Percentiles rank a stretch among this genome's conserved stretches.
These are phyloP conservation scores for Scedosporium minutisporum DNA, from an alignment of 2,329 filamentous ascomycete genomes.

Conservation along the genomic window DNA sequence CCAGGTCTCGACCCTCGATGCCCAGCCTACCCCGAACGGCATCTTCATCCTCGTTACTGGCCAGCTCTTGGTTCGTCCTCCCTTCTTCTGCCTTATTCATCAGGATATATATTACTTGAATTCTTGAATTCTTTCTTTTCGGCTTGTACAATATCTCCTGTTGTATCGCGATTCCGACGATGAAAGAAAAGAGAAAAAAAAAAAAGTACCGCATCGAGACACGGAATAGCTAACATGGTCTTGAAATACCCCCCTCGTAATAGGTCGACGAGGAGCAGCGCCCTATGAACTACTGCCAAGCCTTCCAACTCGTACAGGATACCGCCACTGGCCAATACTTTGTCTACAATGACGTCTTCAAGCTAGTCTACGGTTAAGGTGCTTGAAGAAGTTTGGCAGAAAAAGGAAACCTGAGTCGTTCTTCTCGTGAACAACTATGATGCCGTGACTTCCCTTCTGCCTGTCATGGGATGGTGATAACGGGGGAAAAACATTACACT, in stretches of 20 bases:
- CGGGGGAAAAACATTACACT: too few species aligned
- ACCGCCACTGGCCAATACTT: slow-evolving; percentile 55
- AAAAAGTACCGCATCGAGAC: neutral
- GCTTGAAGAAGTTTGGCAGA: neutral
- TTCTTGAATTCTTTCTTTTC: neutral
- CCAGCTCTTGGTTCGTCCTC: slow-evolving; percentile 61
- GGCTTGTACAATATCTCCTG: neutral
- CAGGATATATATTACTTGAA: too few species aligned
- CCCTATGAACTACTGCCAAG: slow-evolving; percentile 85
- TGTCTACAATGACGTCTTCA: slow-evolving; percentile 93
- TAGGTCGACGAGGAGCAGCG: slow-evolving; percentile 78
- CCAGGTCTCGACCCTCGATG: slow-evolving; percentile 66
- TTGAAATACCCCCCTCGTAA: neutral
- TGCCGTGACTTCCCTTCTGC: neutral
- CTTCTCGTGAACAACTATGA: neutral
- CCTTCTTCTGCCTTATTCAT: neutral
- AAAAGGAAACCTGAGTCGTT: neutral
- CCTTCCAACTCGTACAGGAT: slow-evolving; percentile 74
- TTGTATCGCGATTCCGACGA: too few species aligned
- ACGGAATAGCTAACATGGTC: neutral
- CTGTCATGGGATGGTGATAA: neutral
- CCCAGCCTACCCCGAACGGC: slow-evolving; percentile 66
- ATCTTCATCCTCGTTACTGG: slow-evolving; percentile 87
- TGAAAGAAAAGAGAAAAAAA: neutral
- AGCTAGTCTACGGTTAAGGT: slow-evolving; percentile 61